A percentile compares a stretch with the other conserved stretches of the same genome.
Evolutionary conservation across 2,329 filamentous ascomycete genomes (phyloP).

Genomic region (Fusarium torreyae): DNA sequence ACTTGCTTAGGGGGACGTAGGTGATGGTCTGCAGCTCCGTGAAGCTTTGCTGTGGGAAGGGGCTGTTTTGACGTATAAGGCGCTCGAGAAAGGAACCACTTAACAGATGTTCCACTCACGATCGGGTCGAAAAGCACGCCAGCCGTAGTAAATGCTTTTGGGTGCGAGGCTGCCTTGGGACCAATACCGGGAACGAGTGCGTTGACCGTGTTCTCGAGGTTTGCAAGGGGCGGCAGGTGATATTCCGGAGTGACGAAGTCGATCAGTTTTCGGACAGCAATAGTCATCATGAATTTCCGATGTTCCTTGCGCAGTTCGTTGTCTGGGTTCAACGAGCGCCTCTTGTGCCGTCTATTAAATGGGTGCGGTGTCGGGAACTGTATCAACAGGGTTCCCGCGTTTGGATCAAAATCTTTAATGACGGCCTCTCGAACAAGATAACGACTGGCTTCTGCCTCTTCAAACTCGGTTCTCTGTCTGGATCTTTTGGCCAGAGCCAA

Average conservation of each 20-base stretch:
- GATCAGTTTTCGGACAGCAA: slow-evolving; percentile 65
- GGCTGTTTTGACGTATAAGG: slow-evolving; percentile 61
- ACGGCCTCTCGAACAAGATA: slow-evolving; percentile 66
- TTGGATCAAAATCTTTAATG: slow-evolving; percentile 63
- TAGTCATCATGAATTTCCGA: slow-evolving; percentile 61
- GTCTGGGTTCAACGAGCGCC: slow-evolving; percentile 45
- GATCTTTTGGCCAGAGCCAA: slow-evolving; percentile 71
- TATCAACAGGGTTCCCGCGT: slow-evolving; percentile 63
- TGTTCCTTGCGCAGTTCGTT: slow-evolving; percentile 52
- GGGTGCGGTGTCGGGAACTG: slow-evolving; percentile 57
- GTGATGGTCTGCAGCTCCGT: slow-evolving; percentile 40
- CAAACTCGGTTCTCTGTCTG: slow-evolving; percentile 58
- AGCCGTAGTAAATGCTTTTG: slow-evolving; percentile 60
- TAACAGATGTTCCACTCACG: slow-evolving; percentile 32
- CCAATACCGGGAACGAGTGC: slow-evolving; percentile 65
- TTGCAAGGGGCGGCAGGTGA: slow-evolving; percentile 59
- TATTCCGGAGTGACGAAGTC: slow-evolving; percentile 66
- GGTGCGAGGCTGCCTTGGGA: slow-evolving; percentile 28
- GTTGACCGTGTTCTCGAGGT: slow-evolving; percentile 63
- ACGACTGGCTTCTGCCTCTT: slow-evolving; percentile 68
- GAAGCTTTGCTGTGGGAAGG: slow-evolving; percentile 47
- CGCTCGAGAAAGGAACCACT: slow-evolving; percentile 64
- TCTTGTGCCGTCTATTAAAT: slow-evolving; percentile 38
- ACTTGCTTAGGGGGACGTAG: slow-evolving; percentile 28
- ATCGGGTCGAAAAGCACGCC: slow-evolving; percentile 58